Conservation (phyloP, 2,329 filamentous ascomycete species). For the Fusarium denticulatum region DNA sequence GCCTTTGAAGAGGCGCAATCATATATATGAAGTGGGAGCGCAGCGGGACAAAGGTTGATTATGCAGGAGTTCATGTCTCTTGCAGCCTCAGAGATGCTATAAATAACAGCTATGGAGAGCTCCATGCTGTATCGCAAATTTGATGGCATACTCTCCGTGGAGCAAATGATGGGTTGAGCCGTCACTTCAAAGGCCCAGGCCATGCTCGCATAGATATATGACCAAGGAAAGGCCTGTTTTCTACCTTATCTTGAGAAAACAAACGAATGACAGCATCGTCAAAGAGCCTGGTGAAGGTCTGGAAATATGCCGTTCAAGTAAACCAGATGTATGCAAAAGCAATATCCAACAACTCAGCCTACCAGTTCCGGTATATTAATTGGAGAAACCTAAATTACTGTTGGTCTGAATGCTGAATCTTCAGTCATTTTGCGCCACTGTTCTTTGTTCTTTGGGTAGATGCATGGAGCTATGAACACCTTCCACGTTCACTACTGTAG, state of each 20-base stretch:
- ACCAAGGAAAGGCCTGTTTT: rapidly evolving
- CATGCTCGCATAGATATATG: not conserved
- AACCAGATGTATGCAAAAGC: not conserved
- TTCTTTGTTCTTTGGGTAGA: not conserved
- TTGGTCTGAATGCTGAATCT: not conserved
- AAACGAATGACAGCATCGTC: not conserved
- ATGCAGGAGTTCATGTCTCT: rapidly evolving
- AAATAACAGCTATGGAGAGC: not conserved
- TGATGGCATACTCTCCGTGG: too few species aligned
- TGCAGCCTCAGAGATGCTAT: not conserved
- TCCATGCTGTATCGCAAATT: too few species aligned
- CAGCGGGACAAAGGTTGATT: not conserved
- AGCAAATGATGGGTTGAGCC: not conserved
- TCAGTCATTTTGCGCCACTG: not conserved
- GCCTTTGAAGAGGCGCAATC: not conserved
- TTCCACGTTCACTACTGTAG: not conserved
- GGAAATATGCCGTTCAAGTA: not conserved
- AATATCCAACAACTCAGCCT: not conserved
- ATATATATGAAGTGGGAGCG: not conserved
- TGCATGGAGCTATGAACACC: not conserved
- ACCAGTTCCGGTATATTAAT: rapidly evolving
- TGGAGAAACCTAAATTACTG: rapidly evolving
- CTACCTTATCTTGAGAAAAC: rapidly evolving
- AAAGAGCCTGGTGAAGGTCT: not conserved
- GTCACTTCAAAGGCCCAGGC: not conserved